phyloP scores from a whole-genome alignment of 805 yeast genomes.

The Wickerhamiella alocasiicola region DNA sequence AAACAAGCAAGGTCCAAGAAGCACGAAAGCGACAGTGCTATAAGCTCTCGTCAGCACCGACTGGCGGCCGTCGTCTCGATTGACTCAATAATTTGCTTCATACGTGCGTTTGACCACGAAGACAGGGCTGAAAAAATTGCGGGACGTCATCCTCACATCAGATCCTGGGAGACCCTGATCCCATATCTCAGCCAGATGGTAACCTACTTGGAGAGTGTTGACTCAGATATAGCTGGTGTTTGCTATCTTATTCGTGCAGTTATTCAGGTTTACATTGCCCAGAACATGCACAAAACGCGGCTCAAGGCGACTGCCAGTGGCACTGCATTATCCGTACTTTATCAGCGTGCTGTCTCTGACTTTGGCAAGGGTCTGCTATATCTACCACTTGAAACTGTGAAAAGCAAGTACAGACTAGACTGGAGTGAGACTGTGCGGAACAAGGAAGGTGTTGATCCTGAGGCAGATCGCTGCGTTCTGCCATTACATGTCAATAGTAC shows the following conservation, averaged over 20 bases:
- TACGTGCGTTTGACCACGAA: constrained; percentile 31
- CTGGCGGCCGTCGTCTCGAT: constrained; percentile 28
- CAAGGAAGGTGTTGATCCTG: constrained; percentile 24
- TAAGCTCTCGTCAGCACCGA: constrained; percentile 20
- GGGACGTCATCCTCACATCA: constrained; percentile 21
- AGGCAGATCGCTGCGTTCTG: constrained; percentile 25
- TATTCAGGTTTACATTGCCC: constrained; percentile 21
- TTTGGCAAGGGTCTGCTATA: constrained; percentile 23
- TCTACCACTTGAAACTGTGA: constrained; percentile 18
- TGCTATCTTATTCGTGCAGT: constrained; percentile 26
- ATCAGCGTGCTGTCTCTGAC: constrained; percentile 19
- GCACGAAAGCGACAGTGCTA: constrained; percentile 30
- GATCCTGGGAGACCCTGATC: constrained; percentile 30
- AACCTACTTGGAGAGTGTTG: constrained; percentile 19
- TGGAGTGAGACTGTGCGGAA: constrained; percentile 18
- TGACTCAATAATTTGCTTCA: constrained; percentile 32
- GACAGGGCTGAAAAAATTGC: constrained; percentile 27
- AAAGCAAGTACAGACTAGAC: constrained; percentile 18
- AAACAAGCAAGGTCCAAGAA: constrained; percentile 29
- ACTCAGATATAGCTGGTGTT: constrained; percentile 23
- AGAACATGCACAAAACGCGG: constrained; percentile 9
- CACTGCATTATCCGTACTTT: neutral
- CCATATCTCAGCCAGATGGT: constrained; percentile 27
- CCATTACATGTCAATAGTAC: constrained; percentile 30
- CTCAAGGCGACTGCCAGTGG: constrained; percentile 2